Conservation (phyloP, 2,329 filamentous ascomycete species). For the Microdochium trichocladiopsis region DNA sequence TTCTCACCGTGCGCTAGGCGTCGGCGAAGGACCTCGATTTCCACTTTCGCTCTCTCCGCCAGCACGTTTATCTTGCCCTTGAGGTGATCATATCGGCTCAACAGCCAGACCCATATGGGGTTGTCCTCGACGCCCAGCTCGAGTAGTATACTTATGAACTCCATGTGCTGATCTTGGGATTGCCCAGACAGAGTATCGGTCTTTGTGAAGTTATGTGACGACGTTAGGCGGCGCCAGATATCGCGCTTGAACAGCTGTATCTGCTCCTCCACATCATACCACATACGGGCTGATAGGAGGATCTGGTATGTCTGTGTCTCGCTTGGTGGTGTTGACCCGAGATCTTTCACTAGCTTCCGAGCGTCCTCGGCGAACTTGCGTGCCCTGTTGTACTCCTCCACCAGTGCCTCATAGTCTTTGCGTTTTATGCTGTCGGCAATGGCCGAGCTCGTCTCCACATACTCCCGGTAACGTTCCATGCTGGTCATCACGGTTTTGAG, state of each 20-base stretch:
- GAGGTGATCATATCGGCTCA: conserved; percentile 82
- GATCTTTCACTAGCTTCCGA: conserved; percentile 54
- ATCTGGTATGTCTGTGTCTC: conserved; percentile 82
- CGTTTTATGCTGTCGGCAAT: conserved; percentile 82
- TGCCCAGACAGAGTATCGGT: conserved; percentile 41
- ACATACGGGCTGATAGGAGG: conserved; percentile 85
- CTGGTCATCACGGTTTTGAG: conserved; percentile 71
- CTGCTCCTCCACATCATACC: conserved; percentile 86
- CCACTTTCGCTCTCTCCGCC: conserved; percentile 80
- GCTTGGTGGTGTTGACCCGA: conserved; percentile 50
- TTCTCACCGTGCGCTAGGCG: conserved; percentile 69
- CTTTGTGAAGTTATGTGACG: conserved; percentile 52
- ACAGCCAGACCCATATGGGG: conserved; percentile 92
- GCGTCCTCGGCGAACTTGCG: conserved; percentile 75
- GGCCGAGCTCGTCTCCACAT: conserved; percentile 72
- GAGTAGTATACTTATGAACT: conserved; percentile 81
- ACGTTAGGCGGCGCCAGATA: conserved; percentile 74
- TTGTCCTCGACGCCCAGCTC: conserved; percentile 94
- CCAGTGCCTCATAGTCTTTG: conserved; percentile 80
- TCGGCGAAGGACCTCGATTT: conserved; percentile 85
- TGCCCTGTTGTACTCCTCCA: conserved; percentile 83
- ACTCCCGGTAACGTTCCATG: conserved; percentile 71
- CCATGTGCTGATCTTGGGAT: conserved; percentile 78
- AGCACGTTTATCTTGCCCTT: conserved; percentile 76
- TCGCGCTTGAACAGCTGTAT: conserved; percentile 83